Evolutionary conservation across 2,329 filamentous ascomycete species (phyloP).

Genomic region (Cladosporium sp.): DNA sequence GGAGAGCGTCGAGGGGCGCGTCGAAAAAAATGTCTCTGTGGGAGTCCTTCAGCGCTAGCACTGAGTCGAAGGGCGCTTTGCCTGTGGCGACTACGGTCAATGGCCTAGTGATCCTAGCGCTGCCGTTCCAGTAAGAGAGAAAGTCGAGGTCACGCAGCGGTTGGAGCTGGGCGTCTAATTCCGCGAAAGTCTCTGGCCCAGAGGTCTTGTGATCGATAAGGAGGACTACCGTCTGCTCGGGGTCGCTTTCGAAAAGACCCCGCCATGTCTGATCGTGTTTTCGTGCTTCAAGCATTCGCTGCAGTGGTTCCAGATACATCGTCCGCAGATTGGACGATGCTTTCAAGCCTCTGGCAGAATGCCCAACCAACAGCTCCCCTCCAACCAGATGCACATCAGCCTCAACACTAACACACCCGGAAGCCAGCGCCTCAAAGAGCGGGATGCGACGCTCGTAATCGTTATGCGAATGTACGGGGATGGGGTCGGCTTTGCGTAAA

Average conservation of each 20-base stretch:
- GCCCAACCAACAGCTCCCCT: slow-evolving; percentile 51
- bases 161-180: slow-evolving; percentile 35
- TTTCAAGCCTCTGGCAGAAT: slow-evolving; percentile 46
- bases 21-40: not conserved
- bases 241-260: not conserved
- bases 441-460: slow-evolving; percentile 56
- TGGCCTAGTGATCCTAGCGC: slow-evolving; percentile 36
- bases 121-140: slow-evolving; percentile 49
- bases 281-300: slow-evolving; percentile 50
- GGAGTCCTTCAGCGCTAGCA: slow-evolving; percentile 30
- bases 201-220: not conserved
- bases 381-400: slow-evolving; percentile 54
- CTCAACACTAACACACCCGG: slow-evolving; percentile 54
- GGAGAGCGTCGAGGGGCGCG: not conserved
- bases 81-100: slow-evolving; percentile 53
- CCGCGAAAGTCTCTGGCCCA: not conserved
- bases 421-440: slow-evolving; percentile 52
- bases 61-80: slow-evolving; percentile 47
- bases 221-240: not conserved
- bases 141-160: slow-evolving; percentile 48
- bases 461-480: slow-evolving; percentile 57
- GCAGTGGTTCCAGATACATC: slow-evolving; percentile 52
- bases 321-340: slow-evolving; percentile 45
- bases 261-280: not conserved
- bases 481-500: slow-evolving; percentile 41